Evolutionary conservation across 257 asterid genomes (phyloP).

Genomic region (Solanum acaule): DNA sequence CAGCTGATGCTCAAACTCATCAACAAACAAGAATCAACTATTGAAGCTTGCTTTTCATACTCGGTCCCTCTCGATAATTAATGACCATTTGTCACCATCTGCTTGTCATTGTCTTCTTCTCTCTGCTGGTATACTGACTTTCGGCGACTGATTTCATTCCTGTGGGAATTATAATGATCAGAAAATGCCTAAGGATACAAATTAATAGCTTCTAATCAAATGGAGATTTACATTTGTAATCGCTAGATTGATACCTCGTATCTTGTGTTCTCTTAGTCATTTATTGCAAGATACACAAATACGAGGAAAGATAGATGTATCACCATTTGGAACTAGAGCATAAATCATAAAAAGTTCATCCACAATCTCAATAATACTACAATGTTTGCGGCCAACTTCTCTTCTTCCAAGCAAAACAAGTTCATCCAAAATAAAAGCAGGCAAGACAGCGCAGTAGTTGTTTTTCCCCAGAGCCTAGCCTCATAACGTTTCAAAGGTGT

Average conservation of each 20-base stretch:
- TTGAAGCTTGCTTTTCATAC: neutral
- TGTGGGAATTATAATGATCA: neutral
- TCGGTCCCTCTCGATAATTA: accelerated
- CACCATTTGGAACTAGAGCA: neutral
- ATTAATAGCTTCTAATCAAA: neutral
- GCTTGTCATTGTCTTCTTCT: conserved; percentile 1
- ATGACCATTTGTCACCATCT: conserved; percentile 1
- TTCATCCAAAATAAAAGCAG: neutral
- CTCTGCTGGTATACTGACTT: conserved; percentile 8
- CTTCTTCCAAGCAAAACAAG: neutral
- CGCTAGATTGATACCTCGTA: neutral
- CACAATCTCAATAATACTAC: neutral
- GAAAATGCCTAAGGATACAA: neutral
- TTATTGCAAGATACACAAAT: neutral
- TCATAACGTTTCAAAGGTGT: neutral
- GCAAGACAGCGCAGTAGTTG: neutral
- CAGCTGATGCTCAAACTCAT: neutral
- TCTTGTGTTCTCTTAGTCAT: neutral
- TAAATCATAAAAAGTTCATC: neutral
- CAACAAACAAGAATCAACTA: neutral
- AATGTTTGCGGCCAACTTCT: neutral
- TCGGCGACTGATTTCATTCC: conserved; percentile 15
- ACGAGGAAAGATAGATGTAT: neutral
- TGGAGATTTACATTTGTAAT: neutral
- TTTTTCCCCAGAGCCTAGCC: neutral